A percentile compares a stretch with the other conserved stretches of the same genome.
Conservation (phyloP, 306 rosid genomes). For the Dicorynia guianensis region DNA sequence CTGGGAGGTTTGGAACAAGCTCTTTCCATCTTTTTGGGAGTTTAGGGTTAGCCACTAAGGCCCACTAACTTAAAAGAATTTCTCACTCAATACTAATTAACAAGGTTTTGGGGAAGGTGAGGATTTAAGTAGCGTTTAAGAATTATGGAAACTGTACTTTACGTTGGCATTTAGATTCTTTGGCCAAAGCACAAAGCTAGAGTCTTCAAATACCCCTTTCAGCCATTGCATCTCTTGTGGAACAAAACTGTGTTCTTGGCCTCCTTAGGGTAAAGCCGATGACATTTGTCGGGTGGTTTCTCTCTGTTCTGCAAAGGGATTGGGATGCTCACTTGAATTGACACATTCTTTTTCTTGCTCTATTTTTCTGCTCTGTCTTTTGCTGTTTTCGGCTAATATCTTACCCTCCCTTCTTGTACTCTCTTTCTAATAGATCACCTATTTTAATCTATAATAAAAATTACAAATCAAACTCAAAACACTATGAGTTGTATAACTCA, state of each 20-base stretch:
- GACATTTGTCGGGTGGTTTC: not conserved
- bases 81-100: constrained; percentile 13
- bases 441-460: constrained; percentile 23
- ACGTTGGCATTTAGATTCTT: not conserved
- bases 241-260: constrained; percentile 5
- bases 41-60: not conserved
- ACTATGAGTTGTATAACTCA: constrained; percentile 56
- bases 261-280: constrained; percentile 8
- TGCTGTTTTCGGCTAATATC: constrained; percentile 20
- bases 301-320: constrained; percentile 10
- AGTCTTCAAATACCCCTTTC: not conserved
- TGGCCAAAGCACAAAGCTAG: constrained; percentile 23
- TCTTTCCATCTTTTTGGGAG: not conserved
- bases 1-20: not conserved
- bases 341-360: constrained; percentile 5
- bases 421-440: not conserved
- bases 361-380: constrained; percentile 21
- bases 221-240: not conserved
- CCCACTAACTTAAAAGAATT: constrained; percentile 9
- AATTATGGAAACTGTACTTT: not conserved
- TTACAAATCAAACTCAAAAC: not conserved
- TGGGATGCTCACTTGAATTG: not conserved
- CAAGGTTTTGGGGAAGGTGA: constrained; percentile 12
- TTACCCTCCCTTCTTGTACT: constrained; percentile 9
- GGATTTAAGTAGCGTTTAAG: not conserved